Conservation (phyloP, 805 yeast species). For the Myxozyma melibiosi region DNA sequence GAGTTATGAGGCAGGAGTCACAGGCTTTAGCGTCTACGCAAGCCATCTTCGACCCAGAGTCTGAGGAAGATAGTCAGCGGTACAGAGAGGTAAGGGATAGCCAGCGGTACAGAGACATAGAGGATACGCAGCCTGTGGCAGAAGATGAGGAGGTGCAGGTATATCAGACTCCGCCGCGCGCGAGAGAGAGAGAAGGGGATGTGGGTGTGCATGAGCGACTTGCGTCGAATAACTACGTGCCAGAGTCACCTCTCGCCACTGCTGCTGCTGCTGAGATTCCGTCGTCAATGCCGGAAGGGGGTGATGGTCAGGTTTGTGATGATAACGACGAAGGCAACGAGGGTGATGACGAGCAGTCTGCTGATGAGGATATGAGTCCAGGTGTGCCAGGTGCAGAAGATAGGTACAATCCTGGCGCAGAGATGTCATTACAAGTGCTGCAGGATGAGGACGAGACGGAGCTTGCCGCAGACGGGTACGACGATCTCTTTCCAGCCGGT, state of each 20-base stretch:
- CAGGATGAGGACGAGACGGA: background rate
- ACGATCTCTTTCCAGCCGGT: too few relatives aligned
- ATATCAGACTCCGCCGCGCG: background rate
- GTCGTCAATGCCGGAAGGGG: conserved; percentile 1
- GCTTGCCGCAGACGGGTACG: background rate
- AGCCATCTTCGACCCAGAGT: too few relatives aligned
- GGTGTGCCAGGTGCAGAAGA: background rate
- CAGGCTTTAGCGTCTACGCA: too few relatives aligned
- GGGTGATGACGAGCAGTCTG: background rate
- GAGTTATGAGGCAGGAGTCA: too few relatives aligned
- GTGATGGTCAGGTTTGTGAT: background rate
- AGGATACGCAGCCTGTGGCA: too few relatives aligned
- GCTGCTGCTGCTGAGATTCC: background rate
- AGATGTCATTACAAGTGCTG: background rate
- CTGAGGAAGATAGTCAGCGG: too few relatives aligned
- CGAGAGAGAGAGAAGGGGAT: too few relatives aligned
- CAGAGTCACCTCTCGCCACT: background rate
- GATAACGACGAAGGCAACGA: background rate
- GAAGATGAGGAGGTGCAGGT: background rate
- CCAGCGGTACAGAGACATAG: too few relatives aligned
- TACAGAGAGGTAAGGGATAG: too few relatives aligned
- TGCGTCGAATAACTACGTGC: background rate
- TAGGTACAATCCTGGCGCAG: background rate
- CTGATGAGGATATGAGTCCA: background rate
- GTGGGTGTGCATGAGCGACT: background rate